Evolutionary conservation across 2,329 filamentous ascomycete genomes (phyloP).

Genomic region (Cordyceps pruinosa): DNA sequence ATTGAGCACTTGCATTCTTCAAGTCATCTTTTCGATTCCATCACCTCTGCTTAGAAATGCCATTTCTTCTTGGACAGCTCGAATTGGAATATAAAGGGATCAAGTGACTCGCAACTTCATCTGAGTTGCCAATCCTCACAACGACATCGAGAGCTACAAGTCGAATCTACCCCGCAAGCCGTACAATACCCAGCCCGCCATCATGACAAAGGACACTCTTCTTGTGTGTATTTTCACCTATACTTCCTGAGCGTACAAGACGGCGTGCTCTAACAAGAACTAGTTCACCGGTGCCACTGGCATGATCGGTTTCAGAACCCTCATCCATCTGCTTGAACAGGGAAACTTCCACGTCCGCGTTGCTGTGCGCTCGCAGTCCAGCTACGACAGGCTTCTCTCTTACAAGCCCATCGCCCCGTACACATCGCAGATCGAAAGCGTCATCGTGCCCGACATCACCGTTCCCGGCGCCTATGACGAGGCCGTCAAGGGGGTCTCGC

Average conservation of each 20-base stretch:
- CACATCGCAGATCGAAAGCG: conserved; percentile 18
- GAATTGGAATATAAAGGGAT: not conserved
- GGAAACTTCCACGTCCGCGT: conserved; percentile 23
- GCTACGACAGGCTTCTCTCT: conserved; percentile 5
- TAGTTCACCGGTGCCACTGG: conserved; percentile 26
- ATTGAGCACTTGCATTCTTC: not conserved
- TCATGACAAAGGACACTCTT: conserved; percentile 6
- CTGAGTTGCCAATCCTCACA: not conserved
- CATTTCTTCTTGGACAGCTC: no score
- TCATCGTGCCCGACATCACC: conserved; percentile 31
- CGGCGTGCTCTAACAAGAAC: not conserved
- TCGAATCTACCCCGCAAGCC: not conserved
- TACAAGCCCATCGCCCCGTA: conserved; percentile 7
- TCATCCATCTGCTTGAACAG: conserved; percentile 19
- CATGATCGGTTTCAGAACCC: conserved; percentile 24
- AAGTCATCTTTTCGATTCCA: not conserved
- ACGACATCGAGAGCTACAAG: not conserved
- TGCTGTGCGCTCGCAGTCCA: conserved; percentile 21
- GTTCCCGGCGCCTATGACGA: conserved; percentile 32
- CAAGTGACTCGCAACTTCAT: not conserved
- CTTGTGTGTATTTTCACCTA: not conserved
- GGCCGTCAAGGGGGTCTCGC: conserved; percentile 31
- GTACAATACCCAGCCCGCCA: not conserved
- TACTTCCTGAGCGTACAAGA: no score
- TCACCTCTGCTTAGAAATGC: not conserved